Conservation (phyloP, 148 eudicot genomes). For the Dianthus caryophyllus region DNA sequence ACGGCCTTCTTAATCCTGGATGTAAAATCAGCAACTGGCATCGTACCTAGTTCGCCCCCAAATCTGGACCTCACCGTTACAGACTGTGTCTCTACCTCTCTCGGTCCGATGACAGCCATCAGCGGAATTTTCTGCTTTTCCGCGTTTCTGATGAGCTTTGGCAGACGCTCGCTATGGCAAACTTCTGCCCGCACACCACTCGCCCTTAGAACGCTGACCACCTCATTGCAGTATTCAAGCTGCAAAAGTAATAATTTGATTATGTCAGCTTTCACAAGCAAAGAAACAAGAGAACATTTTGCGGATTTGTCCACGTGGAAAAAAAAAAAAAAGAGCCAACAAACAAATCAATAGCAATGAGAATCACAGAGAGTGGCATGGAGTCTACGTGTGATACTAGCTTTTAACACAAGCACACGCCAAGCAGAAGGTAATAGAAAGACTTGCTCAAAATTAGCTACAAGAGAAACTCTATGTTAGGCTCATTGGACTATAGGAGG, state of each 20-base stretch:
- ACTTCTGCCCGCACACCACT: slow-evolving; percentile 73
- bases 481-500: no score
- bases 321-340: background rate
- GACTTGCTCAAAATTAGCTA: background rate
- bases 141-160: slow-evolving; percentile 77
- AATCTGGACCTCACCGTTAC: slow-evolving; percentile 88
- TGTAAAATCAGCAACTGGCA: slow-evolving; percentile 60
- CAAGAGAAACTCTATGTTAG: background rate
- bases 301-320: background rate
- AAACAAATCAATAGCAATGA: no score
- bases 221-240: slow-evolving; percentile 70
- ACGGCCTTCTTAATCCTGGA: slow-evolving; percentile 44
- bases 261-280: background rate
- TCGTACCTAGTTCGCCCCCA: slow-evolving; percentile 73
- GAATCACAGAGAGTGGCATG: no score
- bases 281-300: background rate
- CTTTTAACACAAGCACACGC: background rate
- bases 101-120: slow-evolving; percentile 90
- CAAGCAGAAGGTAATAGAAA: background rate
- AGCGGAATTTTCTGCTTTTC: slow-evolving; percentile 90
- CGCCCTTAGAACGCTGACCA: slow-evolving; percentile 48
- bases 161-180: slow-evolving; percentile 86
- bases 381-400: no score
- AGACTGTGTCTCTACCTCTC: slow-evolving; percentile 70
- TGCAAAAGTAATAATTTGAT: slow-evolving; percentile 21